These are phyloP conservation scores for Colletotrichum australisinense DNA, from an alignment of 2,329 filamentous ascomycete species.

Conservation along the genomic window DNA sequence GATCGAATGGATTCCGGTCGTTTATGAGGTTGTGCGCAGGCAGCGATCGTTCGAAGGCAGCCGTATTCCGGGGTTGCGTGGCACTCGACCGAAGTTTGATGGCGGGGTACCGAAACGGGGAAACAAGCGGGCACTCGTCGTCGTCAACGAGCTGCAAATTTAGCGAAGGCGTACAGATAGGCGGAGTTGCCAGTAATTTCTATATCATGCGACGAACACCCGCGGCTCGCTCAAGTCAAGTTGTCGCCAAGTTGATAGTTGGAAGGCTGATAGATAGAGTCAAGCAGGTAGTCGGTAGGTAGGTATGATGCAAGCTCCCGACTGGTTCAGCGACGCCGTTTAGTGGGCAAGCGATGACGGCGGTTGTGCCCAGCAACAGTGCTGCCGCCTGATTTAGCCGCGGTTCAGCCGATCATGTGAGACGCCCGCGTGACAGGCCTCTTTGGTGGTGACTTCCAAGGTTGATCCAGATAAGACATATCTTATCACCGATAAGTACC, in stretches of 20 bases:
- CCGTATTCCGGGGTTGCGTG: slow-evolving; percentile 33
- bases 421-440: slow-evolving; percentile 13
- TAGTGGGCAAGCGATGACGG: slow-evolving; percentile 36
- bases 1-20: background rate
- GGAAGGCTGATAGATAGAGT: slow-evolving; percentile 26
- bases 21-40: slow-evolving; percentile 25
- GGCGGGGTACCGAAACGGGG: slow-evolving; percentile 34
- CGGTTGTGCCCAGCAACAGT: slow-evolving; percentile 25
- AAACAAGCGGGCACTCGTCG: slow-evolving; percentile 27
- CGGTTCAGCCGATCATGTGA: slow-evolving; percentile 31
- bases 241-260: slow-evolving; percentile 25
- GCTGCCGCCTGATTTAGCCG: slow-evolving; percentile 16
- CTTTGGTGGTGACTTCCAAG: background rate
- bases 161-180: background rate
- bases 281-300: slow-evolving; percentile 5
- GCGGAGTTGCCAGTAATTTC: background rate
- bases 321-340: slow-evolving; percentile 33
- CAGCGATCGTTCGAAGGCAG: slow-evolving; percentile 28
- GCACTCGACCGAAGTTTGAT: slow-evolving; percentile 35
- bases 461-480: background rate
- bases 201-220: slow-evolving; percentile 23
- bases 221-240: slow-evolving; percentile 19
- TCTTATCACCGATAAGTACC: slow-evolving; percentile 1
- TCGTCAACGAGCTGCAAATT: slow-evolving; percentile 16
- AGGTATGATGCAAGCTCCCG: slow-evolving; percentile 35